Percentiles rank a stretch among this genome's conserved stretches.
Conservation (phyloP, 2,329 filamentous ascomycete species). For the Bisporella sp. region DNA sequence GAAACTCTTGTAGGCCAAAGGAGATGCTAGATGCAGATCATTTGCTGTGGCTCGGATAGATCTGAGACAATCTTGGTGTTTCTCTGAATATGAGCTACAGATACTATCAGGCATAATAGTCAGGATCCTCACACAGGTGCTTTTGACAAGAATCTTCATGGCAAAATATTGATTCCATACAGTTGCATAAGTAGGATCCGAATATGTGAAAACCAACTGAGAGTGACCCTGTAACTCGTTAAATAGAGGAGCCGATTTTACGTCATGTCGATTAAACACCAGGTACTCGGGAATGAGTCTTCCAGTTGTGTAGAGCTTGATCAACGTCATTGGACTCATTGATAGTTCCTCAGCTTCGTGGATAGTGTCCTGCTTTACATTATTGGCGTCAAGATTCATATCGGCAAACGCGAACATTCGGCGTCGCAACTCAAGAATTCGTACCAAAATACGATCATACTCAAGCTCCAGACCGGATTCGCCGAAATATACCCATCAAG, state of each 20-base stretch:
- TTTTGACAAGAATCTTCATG: slow-evolving; percentile 20
- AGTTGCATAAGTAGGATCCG: slow-evolving; percentile 15
- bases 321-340: slow-evolving; percentile 8
- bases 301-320: slow-evolving; percentile 6
- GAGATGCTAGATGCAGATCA: slow-evolving; percentile 5
- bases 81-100: not conserved
- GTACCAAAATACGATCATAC: slow-evolving; percentile 23
- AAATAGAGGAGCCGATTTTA: slow-evolving; percentile 3
- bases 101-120: not conserved
- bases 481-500: slow-evolving; percentile 23
- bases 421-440: slow-evolving; percentile 16
- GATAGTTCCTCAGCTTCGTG: slow-evolving; percentile 1
- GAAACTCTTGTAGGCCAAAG: slow-evolving; percentile 6
- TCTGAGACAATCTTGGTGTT: not conserved
- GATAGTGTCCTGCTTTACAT: not conserved
- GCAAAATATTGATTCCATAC: slow-evolving; percentile 23
- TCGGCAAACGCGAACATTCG: not conserved
- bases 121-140: slow-evolving; percentile 16
- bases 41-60: not conserved
- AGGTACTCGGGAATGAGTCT: slow-evolving; percentile 2
- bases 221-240: slow-evolving; percentile 17
- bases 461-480: slow-evolving; percentile 24
- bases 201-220: slow-evolving; percentile 19
- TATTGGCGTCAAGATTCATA: too few species aligned
- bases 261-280: slow-evolving; percentile 5